Evolutionary conservation across 192 early-diverging fungal species (phyloP), one percentile per base, ranked within the genome.

Genomic region (Linnemannia elongata): DNA sequence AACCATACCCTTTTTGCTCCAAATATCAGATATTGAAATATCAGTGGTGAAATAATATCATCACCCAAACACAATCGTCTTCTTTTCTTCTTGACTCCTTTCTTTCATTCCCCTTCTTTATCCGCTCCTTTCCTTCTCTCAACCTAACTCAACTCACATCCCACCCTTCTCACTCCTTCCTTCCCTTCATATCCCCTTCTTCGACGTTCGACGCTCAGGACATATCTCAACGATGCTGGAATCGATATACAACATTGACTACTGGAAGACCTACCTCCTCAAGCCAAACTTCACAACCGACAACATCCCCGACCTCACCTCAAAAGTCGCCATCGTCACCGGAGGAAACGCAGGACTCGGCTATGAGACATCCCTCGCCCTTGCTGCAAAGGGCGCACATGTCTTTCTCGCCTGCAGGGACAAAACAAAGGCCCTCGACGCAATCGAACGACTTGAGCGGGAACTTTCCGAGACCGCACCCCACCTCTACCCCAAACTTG

Each of bases 281-380:
- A 17, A 63, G 7, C 6, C 41, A 66, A 74, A 74, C 36, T 90
- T 85, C 41, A 52, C 85, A 6, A 45, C 82, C 1, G 83, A 90
- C 13, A 30, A 82, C 6, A 90, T 88, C 36, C 88, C 89, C 27
- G 88, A 89, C 47, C 77, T 90, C 30, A 60, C 87, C 6, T 83
- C 83, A 42, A 91, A 92, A 54, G 74, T 87, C 42, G 88, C 85
- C 38, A 91, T 92, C 36, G 79, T 92, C 42, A 92, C 91, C 54
- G 92, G 92, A 4, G 88, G 84, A 20, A 92, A 89, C 47, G 66
- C 85, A 18, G 92, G 92, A 17, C 78, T 87, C n/a, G 85, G 89
- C 12, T 88, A 82, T 47, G 77, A 52, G 15, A 89, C 88, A 2
- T 60, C 88, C 3, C 72, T 77, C 12, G 88, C 66, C 9, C 52